A percentile compares a stretch with the other conserved stretches of the same genome.
Evolutionary conservation across 2,329 filamentous ascomycete genomes (phyloP).

Genomic region (Mycosphaerella arachidis): DNA sequence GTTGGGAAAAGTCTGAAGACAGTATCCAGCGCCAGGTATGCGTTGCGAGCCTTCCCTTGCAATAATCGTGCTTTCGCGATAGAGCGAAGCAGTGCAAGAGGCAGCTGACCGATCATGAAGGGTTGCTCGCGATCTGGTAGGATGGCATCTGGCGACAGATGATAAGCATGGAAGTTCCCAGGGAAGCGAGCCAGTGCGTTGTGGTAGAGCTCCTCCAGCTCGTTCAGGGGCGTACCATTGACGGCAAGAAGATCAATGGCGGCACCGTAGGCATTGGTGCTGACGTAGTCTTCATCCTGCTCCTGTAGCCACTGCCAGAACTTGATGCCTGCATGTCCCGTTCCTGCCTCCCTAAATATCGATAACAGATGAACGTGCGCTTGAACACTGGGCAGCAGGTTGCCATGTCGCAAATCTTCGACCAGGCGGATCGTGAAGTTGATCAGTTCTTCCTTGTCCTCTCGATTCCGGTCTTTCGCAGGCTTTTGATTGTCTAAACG

Average conservation of each 20-base stretch:
- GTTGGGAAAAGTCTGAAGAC: constrained; percentile 45
- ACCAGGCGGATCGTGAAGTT: constrained; percentile 37
- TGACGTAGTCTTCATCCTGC: constrained; percentile 41
- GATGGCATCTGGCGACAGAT: constrained; percentile 45
- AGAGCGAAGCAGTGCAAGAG: constrained; percentile 43
- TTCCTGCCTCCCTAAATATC: constrained; percentile 44
- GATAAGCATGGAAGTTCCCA: constrained; percentile 44
- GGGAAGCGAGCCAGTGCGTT: constrained; percentile 46
- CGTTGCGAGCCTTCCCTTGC: constrained; percentile 43
- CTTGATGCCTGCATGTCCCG: constrained; percentile 24
- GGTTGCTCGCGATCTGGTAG: constrained; percentile 39
- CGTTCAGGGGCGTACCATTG: constrained; percentile 36
- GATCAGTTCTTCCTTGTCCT: constrained; percentile 18
- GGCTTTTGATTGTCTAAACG: constrained; percentile 8
- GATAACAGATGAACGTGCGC: constrained; percentile 46
- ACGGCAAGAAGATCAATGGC: constrained; percentile 48
- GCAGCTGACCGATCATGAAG: constrained; percentile 31
- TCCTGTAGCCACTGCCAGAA: constrained; percentile 48
- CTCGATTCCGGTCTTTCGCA: constrained; percentile 1
- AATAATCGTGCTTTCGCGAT: constrained; percentile 47
- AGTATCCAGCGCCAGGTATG: constrained; percentile 50
- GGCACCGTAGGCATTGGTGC: constrained; percentile 44
- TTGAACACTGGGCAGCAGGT: constrained; percentile 34
- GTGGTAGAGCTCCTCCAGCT: constrained; percentile 44
- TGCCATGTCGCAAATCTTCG: constrained; percentile 36